Evolutionary conservation across 106 monocot genomes (phyloP).

Genomic region (Dioscorea zingiberensis): DNA sequence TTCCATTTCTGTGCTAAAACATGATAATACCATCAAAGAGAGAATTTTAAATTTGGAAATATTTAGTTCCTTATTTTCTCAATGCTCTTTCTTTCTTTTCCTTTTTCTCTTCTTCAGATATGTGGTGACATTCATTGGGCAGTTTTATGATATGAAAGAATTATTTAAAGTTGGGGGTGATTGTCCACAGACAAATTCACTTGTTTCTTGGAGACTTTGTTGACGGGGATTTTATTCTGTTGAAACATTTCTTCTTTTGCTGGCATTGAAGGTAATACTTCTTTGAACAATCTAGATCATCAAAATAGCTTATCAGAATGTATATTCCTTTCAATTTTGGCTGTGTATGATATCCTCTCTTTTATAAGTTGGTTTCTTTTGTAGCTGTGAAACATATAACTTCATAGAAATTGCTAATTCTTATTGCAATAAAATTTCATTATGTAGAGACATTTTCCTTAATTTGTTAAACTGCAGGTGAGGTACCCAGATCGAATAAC

Average conservation of each 20-base stretch:
- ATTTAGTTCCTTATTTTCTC: too few species aligned
- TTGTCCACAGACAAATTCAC: constrained; percentile 97
- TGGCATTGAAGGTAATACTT: constrained; percentile 81
- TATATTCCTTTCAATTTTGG: background rate
- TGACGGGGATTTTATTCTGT: constrained; percentile 99
- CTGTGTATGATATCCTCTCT: too few species aligned
- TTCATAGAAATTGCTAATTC: too few species aligned
- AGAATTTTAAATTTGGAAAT: too few species aligned
- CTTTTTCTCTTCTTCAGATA: constrained; percentile 55
- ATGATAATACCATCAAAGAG: too few species aligned
- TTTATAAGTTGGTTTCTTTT: too few species aligned
- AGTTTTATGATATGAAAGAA: constrained; percentile 99
- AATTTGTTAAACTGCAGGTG: constrained; percentile 39
- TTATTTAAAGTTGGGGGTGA: constrained; percentile 93
- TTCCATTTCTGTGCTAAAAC: too few species aligned
- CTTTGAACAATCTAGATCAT: background rate
- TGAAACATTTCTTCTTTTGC: constrained; percentile 91
- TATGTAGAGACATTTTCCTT: too few species aligned
- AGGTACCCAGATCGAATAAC: constrained; percentile 98
- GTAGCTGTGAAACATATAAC: too few species aligned
- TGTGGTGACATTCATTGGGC: constrained; percentile 99
- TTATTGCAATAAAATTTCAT: too few species aligned
- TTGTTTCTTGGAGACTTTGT: constrained; percentile 99
- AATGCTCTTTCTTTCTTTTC: background rate
- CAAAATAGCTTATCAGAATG: background rate